Evolutionary conservation across 2,329 filamentous ascomycete species (phyloP).

Genomic region (Cryphonectria naterciae): DNA sequence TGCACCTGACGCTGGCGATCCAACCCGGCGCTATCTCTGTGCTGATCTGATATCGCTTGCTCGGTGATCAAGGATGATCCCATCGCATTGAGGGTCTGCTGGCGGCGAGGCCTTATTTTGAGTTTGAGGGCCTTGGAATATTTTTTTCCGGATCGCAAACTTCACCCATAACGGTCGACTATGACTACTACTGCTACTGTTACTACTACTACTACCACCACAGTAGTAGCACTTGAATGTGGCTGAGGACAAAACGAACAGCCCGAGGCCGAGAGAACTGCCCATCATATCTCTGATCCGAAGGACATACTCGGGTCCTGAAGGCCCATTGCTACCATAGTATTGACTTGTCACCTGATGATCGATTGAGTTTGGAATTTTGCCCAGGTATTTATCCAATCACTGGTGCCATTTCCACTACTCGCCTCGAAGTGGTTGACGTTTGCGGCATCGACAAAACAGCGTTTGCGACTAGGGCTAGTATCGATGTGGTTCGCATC

Average conservation of each 20-base stretch:
- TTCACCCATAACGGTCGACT: not conserved
- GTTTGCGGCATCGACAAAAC: not conserved
- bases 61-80: not conserved
- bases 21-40: not conserved
- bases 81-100: not conserved
- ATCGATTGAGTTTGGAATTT: not conserved
- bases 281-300: not conserved
- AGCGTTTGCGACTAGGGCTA: not conserved
- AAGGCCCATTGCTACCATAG: not conserved
- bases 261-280: not conserved
- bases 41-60: not conserved
- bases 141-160: not conserved
- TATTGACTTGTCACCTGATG: not conserved
- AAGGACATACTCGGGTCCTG: not conserved
- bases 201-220: no score
- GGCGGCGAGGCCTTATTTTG: not conserved
- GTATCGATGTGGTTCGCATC: not conserved
- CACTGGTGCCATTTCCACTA: not conserved
- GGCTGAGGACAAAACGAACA: not conserved
- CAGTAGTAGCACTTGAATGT: not conserved
- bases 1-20: slow-evolving; percentile 6
- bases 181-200: no score
- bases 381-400: not conserved
- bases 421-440: not conserved
- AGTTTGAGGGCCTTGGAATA: not conserved